These are phyloP conservation scores for Auxenochlorella pyrenoidosa DNA, from an alignment of 139 green algal genomes.

Conservation along the genomic window DNA sequence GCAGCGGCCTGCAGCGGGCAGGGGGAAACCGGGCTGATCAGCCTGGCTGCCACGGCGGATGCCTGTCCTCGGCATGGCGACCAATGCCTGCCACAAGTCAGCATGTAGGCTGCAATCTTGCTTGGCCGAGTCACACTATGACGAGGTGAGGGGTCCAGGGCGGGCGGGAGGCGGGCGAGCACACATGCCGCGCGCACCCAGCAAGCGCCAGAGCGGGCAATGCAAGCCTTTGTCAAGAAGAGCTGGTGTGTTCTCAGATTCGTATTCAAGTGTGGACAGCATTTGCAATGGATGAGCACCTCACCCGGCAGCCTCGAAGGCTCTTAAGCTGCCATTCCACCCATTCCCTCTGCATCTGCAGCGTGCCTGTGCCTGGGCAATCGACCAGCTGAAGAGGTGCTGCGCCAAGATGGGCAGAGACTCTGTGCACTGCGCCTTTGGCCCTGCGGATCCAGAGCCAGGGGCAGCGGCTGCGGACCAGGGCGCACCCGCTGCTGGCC, in stretches of 20 bases:
- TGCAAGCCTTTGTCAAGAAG: too few species aligned
- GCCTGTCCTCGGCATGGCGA: constrained; percentile 20
- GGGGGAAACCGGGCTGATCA: neutral
- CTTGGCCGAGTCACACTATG: constrained; percentile 18
- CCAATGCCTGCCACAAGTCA: neutral
- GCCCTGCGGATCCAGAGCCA: neutral
- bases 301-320: neutral
- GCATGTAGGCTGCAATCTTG: neutral
- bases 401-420: constrained; percentile 24
- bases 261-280: too few species aligned
- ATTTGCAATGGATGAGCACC: neutral
- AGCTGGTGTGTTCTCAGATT: too few species aligned
- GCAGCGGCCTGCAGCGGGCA: too few species aligned
- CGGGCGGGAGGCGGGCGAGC: too few species aligned
- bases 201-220: too few species aligned
- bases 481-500: neutral
- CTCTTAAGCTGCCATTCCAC: neutral
- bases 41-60: neutral
- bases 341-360: neutral
- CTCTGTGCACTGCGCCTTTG: constrained; percentile 43
- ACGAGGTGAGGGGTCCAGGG: neutral
- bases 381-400: constrained; percentile 43
- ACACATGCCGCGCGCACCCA: too few species aligned
- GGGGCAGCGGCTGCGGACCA: neutral
- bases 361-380: constrained; percentile 33